Base-by-base conservation (phyloP, 306 rosid species). In the Glycyrrhiza uralensis region DNA sequence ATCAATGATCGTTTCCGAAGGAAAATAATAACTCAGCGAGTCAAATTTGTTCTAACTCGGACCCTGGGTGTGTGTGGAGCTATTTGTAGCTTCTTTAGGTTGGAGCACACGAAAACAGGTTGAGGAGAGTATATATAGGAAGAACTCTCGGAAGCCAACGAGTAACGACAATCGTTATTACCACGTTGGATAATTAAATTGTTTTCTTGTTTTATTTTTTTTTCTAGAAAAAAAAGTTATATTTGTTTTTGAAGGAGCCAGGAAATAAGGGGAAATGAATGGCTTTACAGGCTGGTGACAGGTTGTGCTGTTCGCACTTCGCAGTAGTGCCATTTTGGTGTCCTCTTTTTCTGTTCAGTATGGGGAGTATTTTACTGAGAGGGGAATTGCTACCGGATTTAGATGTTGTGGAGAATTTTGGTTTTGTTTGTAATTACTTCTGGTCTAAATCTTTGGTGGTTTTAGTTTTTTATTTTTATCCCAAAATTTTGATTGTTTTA, bases 201-300 rank as follows among this genome's bases (percentile, higher is more conserved):
- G 10, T 39, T 7, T 29, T 57, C 2, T 14, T 14, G 0, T 15
- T 59, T 1, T 28, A 1, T 14, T 10, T 26, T 14, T 50, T 2
- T 0, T 9, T 2, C 4, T 1, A 23, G 28, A 13, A 0, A n/a
- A 55, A 22, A 0, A 5, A 6, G 2, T 0, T 15, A 9, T 22
- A 11, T 6, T 18, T 60, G 18, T 1, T 17, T 11, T 33, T 35
- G 66, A 60, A 60, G 66, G 46, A 32, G 10, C 66, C 10, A 33
- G 66, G 66, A 60, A 60, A 60, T 35, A 60, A 56, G 38, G 35
- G 29, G 8, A 7, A n/a, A n/a, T n/a, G n/a, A n/a, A 41, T 0
- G 47, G 13, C 7, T 45, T 46, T 61, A 17, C 78, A 74, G 71
- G 78, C 71, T 74, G 78, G 41, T 49, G 61, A 74, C 78, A 74